These are phyloP conservation scores for Hamigera avellanea DNA, from an alignment of 495 filamentous ascomycete genomes.

Conservation along the genomic window DNA sequence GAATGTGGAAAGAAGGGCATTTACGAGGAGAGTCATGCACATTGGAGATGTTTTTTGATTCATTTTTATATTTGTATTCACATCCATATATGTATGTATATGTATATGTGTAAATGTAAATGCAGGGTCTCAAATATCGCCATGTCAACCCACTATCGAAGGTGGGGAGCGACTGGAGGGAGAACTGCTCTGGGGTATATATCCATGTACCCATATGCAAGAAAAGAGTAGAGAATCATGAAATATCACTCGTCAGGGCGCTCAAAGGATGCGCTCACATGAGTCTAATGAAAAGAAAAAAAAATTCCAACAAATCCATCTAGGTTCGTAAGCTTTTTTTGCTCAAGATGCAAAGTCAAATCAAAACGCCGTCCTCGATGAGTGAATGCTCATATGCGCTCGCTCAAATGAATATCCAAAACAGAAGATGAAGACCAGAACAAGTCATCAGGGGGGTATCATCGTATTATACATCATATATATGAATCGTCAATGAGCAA, in stretches of 20 bases:
- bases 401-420: slow-evolving; percentile 12
- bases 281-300: slow-evolving; percentile 11
- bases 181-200: too few relatives aligned
- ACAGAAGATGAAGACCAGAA: slow-evolving; percentile 1
- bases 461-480: slow-evolving; percentile 8
- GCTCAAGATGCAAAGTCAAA: slow-evolving; percentile 4
- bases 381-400: slow-evolving; percentile 16
- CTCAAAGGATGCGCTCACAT: slow-evolving; percentile 1
- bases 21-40: too few relatives aligned
- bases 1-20: too few relatives aligned
- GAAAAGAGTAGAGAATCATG: slow-evolving; percentile 1
- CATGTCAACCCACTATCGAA: too few relatives aligned
- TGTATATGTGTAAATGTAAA: too few relatives aligned
- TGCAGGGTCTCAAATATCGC: too few relatives aligned
- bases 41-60: too few relatives aligned
- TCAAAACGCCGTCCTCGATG: slow-evolving; percentile 1
- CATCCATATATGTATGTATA: too few relatives aligned
- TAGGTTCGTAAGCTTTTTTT: too few relatives aligned
- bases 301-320: neutral
- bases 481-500: slow-evolving; percentile 3
- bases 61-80: too few relatives aligned
- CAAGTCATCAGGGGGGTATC: slow-evolving; percentile 6
- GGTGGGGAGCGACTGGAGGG: too few relatives aligned
- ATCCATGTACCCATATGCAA: too few relatives aligned
- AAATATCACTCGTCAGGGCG: neutral